Conservation (phyloP, 371 early-diverging fungal genomes). For the Mucor saturninus region DNA sequence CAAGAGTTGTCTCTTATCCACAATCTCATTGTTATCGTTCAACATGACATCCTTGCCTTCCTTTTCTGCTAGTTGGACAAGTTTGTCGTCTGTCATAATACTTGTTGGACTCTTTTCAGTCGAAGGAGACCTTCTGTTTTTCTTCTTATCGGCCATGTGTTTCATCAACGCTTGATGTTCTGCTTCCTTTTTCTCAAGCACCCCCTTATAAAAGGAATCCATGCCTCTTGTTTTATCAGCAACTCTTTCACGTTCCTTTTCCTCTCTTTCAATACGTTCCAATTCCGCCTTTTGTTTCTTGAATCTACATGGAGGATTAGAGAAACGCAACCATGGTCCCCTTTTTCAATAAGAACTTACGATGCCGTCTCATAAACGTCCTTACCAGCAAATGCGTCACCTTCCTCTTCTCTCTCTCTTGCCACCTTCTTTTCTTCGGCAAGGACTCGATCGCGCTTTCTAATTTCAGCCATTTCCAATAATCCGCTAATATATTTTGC, state of each 20-base stretch:
- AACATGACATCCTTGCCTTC: constrained; percentile 59
- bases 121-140: neutral
- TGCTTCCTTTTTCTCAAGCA: constrained; percentile 48
- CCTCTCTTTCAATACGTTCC: constrained; percentile 81
- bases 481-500: constrained; percentile 84
- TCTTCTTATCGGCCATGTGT: constrained; percentile 27
- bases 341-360: too few species aligned
- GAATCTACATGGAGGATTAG: constrained; percentile 43
- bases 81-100: constrained; percentile 2
- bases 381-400: constrained; percentile 64
- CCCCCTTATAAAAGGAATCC: constrained; percentile 50
- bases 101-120: neutral
- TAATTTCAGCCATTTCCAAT: constrained; percentile 74
- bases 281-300: constrained; percentile 83
- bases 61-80: constrained; percentile 49
- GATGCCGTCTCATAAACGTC: constrained; percentile 89
- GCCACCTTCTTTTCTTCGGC: constrained; percentile 83
- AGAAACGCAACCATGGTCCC: neutral
- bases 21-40: constrained; percentile 79
- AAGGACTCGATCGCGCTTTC: constrained; percentile 83
- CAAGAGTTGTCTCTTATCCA: constrained; percentile 81
- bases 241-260: constrained; percentile 62
- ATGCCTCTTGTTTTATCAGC: constrained; percentile 43
- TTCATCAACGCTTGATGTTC: constrained; percentile 43
- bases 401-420: constrained; percentile 69